A percentile compares a stretch with the other conserved stretches of the same genome.
Evolutionary conservation across 352 stramenopile species (phyloP).

Genomic region (Globisporangium solare): DNA sequence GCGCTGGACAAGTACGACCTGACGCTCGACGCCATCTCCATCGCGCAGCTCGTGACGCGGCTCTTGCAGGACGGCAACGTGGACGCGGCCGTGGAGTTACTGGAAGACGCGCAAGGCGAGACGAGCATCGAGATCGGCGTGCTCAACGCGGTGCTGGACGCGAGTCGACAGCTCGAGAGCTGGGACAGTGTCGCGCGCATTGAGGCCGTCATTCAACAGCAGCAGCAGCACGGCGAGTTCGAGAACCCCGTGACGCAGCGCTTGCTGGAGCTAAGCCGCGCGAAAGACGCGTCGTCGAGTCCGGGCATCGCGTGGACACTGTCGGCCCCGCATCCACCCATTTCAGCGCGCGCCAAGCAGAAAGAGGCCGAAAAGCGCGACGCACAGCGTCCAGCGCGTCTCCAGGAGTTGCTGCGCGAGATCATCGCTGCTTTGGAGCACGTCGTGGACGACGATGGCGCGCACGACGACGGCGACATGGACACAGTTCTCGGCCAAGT

Average conservation of each 20-base stretch:
- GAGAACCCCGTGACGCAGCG: background rate
- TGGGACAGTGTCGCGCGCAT: constrained; percentile 32
- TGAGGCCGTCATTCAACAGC: background rate
- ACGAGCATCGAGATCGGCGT: constrained; percentile 8
- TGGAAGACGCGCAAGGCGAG: constrained; percentile 11
- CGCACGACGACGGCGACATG: background rate
- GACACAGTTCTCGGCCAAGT: constrained; percentile 3
- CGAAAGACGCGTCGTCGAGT: constrained; percentile 3
- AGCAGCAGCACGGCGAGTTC: constrained; percentile 3
- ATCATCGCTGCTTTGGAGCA: constrained; percentile 2
- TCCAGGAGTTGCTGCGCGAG: background rate
- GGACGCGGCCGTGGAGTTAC: constrained; percentile 21
- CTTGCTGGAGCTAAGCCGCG: constrained; percentile 6
- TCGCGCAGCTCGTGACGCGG: constrained; percentile 35
- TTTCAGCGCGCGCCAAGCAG: constrained; percentile 8
- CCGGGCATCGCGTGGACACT: constrained; percentile 12
- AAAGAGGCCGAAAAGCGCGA: constrained; percentile 14
- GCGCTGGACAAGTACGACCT: constrained; percentile 32
- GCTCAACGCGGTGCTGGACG: constrained; percentile 43
- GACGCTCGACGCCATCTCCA: constrained; percentile 34
- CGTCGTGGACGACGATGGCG: no score
- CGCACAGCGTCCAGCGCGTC: background rate
- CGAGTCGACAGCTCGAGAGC: constrained; percentile 30
- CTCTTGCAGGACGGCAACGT: constrained; percentile 34
- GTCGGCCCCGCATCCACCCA: background rate